Conservation (phyloP, 2,329 filamentous ascomycete species). For the Cordyceps cicadae region DNA sequence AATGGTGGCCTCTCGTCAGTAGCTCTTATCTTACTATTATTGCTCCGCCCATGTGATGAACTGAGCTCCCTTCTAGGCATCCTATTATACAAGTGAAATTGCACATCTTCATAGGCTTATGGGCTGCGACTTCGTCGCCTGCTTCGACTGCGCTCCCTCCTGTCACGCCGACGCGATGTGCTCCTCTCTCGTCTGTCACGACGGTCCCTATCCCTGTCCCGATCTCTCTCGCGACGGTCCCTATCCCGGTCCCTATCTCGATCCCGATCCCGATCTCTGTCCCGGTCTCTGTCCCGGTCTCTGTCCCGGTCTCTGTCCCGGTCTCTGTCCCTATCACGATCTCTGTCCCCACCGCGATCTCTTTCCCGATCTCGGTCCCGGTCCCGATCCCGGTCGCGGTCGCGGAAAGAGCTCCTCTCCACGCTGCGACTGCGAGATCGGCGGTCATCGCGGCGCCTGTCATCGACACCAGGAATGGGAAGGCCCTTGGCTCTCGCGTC, state of each 20-base stretch:
- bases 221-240: slow-evolving; percentile 17
- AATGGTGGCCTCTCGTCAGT: too few relatives aligned
- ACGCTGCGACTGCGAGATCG: slow-evolving; percentile 28
- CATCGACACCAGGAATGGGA: slow-evolving; percentile 50
- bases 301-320: slow-evolving; percentile 20
- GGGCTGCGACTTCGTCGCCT: slow-evolving; percentile 33
- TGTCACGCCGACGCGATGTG: slow-evolving; percentile 21
- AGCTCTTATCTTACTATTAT: too few relatives aligned
- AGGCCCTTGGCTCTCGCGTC: slow-evolving; percentile 52
- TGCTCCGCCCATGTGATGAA: background rate
- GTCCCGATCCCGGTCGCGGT: slow-evolving; percentile 25
- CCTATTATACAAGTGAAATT: background rate
- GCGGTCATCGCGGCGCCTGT: slow-evolving; percentile 35
- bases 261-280: slow-evolving; percentile 19
- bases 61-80: background rate
- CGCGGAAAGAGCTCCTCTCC: slow-evolving; percentile 17
- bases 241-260: slow-evolving; percentile 17
- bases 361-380: slow-evolving; percentile 18
- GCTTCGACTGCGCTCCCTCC: slow-evolving; percentile 28
- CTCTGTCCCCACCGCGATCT: slow-evolving; percentile 25
- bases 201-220: slow-evolving; percentile 13
- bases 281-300: slow-evolving; percentile 16
- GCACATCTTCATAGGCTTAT: slow-evolving; percentile 14
- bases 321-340: slow-evolving; percentile 25
- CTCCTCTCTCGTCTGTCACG: slow-evolving; percentile 23